Evolutionary conservation across 2,329 filamentous ascomycete genomes (phyloP).

Genomic region (Xylariaceae sp.): DNA sequence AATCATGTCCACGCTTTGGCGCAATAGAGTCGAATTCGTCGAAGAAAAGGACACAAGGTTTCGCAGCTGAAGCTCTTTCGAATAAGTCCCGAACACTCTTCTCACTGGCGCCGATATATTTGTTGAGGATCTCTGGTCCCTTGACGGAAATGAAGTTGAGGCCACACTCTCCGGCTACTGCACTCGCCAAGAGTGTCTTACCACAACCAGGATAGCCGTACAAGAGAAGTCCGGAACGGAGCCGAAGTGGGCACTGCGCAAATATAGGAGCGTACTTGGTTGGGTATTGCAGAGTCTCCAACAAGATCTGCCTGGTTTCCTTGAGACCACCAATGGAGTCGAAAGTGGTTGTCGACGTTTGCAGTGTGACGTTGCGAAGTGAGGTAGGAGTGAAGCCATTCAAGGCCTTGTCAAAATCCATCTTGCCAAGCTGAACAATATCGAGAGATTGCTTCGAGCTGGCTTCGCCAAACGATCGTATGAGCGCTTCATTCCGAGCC

Average conservation of each 20-base stretch:
- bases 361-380: conserved; percentile 87
- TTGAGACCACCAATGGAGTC: conserved; percentile 84
- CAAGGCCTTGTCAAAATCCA: conserved; percentile 79
- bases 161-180: conserved; percentile 95
- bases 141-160: conserved; percentile 99
- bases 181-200: conserved; percentile 91
- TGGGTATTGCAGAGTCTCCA: conserved; percentile 94
- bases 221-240: conserved; percentile 85
- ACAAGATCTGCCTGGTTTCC: conserved; percentile 80
- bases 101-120: conserved; percentile 96
- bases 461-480: conserved; percentile 65
- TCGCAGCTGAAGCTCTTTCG: conserved; percentile 82
- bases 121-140: conserved; percentile 96
- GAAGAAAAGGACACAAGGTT: conserved; percentile 94
- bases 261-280: conserved; percentile 98
- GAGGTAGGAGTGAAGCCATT: conserved; percentile 94
- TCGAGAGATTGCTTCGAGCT: conserved; percentile 44
- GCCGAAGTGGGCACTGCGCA: conserved; percentile 87
- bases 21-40: conserved; percentile 98
- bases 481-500: conserved; percentile 87
- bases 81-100: conserved; percentile 95
- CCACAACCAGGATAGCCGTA: conserved; percentile 96
- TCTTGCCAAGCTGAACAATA: conserved; percentile 60
- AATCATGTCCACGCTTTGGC: conserved; percentile 93
- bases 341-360: conserved; percentile 89